phyloP scores from a whole-genome alignment of 345 rosid species.

The Triadica sebifera region DNA sequence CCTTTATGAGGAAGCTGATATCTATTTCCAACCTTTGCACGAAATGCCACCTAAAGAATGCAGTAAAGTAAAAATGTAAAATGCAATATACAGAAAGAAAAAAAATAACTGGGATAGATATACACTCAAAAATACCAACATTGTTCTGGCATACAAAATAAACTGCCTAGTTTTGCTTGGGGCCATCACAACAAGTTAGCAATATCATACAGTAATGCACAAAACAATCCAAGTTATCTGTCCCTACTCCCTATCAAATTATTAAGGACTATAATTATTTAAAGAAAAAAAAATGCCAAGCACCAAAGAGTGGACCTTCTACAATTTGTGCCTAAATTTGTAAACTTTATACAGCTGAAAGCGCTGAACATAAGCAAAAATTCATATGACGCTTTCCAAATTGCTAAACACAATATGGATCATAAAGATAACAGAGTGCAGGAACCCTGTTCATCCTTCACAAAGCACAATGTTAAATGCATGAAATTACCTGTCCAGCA shows the following conservation, averaged over 20 bases:
- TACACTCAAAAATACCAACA: background rate
- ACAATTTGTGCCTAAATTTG: background rate
- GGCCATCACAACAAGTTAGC: background rate
- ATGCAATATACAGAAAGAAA: background rate
- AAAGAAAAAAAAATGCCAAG: no score
- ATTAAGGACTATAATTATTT: background rate
- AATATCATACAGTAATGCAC: background rate
- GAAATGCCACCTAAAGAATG: slow-evolving; percentile 73
- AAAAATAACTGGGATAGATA: background rate
- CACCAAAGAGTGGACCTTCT: no score
- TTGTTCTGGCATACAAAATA: background rate
- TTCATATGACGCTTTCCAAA: background rate
- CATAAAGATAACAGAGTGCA: background rate
- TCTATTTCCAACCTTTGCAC: slow-evolving; percentile 87
- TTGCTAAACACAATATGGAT: background rate
- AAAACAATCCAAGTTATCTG: background rate
- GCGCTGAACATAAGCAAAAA: background rate
- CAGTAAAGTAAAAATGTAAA: background rate
- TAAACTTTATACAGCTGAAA: background rate
- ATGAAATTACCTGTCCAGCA: slow-evolving; percentile 78
- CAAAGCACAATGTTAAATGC: background rate
- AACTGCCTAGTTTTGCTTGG: background rate
- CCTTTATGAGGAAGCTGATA: slow-evolving; percentile 94
- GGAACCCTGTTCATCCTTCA: background rate
- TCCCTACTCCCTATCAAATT: background rate